phyloP scores from a whole-genome alignment of 177 flowering plant genomes.

The Telopea speciosissima region DNA sequence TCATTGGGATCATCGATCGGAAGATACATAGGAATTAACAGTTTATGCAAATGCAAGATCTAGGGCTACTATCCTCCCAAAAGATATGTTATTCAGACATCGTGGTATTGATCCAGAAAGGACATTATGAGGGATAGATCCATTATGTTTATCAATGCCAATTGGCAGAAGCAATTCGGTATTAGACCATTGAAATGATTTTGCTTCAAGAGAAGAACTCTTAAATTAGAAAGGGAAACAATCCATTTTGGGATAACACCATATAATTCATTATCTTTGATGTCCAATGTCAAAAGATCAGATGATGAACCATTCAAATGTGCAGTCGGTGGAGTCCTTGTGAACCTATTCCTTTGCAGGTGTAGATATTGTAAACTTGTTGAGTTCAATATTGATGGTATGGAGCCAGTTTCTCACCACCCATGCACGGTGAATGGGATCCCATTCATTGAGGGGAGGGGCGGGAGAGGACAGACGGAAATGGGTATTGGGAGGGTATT shows the following conservation, averaged over 20 bases:
- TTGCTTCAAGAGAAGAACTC: conserved; percentile 1
- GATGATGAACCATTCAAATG: background rate
- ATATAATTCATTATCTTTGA: background rate
- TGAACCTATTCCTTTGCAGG: background rate
- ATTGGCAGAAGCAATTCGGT: conserved; percentile 4
- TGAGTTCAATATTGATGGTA: background rate
- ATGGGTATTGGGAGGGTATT: no score
- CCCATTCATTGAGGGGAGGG: no score
- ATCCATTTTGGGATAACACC: conserved; percentile 1
- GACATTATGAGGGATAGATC: conserved; percentile 1
- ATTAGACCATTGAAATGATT: conserved; percentile 3
- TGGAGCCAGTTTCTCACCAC: no score
- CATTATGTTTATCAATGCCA: background rate
- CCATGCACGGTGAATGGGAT: no score
- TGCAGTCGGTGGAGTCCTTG: background rate
- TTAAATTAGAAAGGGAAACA: background rate
- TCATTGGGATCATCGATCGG: no score
- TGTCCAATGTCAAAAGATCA: conserved; percentile 5
- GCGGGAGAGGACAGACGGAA: no score
- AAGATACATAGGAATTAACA: no score
- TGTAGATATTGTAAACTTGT: background rate
- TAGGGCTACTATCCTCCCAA: background rate
- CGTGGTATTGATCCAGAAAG: conserved; percentile 3
- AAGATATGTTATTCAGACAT: background rate
- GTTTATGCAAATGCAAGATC: no score